Conservation (phyloP, 2,329 filamentous ascomycete species). For the Neofusicoccum laricinum region DNA sequence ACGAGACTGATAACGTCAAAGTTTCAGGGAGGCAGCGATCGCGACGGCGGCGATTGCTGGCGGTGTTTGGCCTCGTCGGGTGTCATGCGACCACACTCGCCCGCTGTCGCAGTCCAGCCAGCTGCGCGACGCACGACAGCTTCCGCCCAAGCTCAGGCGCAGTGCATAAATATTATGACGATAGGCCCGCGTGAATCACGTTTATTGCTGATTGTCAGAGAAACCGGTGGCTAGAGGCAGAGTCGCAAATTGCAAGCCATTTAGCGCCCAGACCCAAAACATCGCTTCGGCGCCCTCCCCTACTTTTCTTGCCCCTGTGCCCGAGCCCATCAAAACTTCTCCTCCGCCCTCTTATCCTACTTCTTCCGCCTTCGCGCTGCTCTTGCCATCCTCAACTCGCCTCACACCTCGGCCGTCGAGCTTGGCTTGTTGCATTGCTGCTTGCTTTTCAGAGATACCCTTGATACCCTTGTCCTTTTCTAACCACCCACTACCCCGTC, state of each 20-base stretch:
- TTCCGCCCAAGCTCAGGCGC: conserved; percentile 1
- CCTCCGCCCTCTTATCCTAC: conserved; percentile 5
- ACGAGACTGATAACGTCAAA: conserved; percentile 14
- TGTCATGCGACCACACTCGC: conserved; percentile 7
- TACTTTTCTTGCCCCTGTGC: conserved; percentile 11
- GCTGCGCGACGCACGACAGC: neutral
- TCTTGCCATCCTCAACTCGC: neutral
- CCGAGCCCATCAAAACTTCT: neutral
- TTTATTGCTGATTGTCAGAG: conserved; percentile 16
- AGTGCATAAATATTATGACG: conserved; percentile 15
- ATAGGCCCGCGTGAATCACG: conserved; percentile 15
- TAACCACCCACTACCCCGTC: neutral
- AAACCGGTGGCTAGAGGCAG: neutral
- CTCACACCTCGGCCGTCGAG: conserved; percentile 1
- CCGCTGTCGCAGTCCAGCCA: neutral
- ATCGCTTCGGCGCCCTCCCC: conserved; percentile 7
- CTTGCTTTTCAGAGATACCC: conserved; percentile 14
- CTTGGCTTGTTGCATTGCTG: conserved; percentile 13
- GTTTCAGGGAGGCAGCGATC: conserved; percentile 9
- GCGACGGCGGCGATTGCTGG: conserved; percentile 4
- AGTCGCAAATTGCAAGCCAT: conserved; percentile 12
- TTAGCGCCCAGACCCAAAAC: conserved; percentile 11
- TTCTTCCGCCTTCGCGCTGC: conserved; percentile 1
- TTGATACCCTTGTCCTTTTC: conserved; percentile 12
- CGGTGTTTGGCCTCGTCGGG: neutral